These are phyloP conservation scores for Plantago elongata DNA, from an alignment of 257 asterid species.

Conservation along the genomic window DNA sequence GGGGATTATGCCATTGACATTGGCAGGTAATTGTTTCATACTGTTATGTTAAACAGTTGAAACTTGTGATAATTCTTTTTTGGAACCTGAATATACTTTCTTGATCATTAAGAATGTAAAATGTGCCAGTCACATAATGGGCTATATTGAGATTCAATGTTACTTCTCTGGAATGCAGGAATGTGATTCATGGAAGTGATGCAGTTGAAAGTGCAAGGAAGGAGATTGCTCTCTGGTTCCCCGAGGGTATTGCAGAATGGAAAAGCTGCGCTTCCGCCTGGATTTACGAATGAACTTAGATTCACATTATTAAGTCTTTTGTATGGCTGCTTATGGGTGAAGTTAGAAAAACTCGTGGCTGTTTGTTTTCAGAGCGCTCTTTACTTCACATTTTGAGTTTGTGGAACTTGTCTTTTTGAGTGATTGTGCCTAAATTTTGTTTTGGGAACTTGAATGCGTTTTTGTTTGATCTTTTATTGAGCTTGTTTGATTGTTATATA, in stretches of 20 bases:
- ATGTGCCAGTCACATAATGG: not conserved
- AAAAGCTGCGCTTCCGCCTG: conserved; percentile 80
- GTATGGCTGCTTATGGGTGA: too few relatives aligned
- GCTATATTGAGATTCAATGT: not conserved
- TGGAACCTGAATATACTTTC: too few relatives aligned
- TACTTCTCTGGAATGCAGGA: conserved; percentile 40
- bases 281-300: conserved; percentile 59
- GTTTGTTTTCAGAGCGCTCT: too few relatives aligned
- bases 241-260: conserved; percentile 85
- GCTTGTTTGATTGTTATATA: not conserved
- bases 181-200: conserved; percentile 91
- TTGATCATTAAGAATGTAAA: not conserved
- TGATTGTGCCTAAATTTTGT: not conserved
- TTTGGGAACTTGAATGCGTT: not conserved
- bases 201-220: conserved; percentile 84
- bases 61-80: too few relatives aligned
- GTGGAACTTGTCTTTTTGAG: not conserved
- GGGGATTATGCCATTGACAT: conserved; percentile 86
- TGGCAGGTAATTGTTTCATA: conserved; percentile 50
- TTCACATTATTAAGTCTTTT: not conserved
- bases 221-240: conserved; percentile 98
- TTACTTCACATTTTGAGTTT: not conserved
- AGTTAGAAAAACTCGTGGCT: too few relatives aligned
- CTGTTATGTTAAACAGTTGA: not conserved
- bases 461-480: not conserved